These are phyloP conservation scores for Chaetomiaceae sp. DNA, from an alignment of 2,329 filamentous ascomycete species.

Conservation along the genomic window DNA sequence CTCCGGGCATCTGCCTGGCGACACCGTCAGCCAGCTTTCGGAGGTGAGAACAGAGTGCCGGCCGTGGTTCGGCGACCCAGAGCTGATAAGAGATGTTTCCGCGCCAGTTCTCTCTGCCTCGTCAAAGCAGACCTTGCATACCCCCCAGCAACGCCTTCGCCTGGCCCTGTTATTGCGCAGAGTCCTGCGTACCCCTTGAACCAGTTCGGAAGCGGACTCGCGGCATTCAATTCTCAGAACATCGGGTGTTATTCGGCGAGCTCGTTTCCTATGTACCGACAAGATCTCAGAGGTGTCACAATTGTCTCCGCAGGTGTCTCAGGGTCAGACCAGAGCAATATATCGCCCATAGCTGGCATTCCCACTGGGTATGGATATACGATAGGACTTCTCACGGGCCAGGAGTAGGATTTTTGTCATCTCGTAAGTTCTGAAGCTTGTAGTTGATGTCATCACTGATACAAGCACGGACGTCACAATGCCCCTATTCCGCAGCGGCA, in stretches of 20 bases:
- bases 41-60: constrained; percentile 2
- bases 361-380: constrained; percentile 6
- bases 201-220: constrained; percentile 4
- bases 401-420: neutral
- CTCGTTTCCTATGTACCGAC: constrained; percentile 2
- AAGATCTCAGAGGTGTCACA: neutral
- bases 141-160: neutral
- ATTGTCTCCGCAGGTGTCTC: neutral
- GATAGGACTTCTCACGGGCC: neutral
- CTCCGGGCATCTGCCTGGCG: neutral
- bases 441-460: no score
- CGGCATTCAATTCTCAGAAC: neutral
- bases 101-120: constrained; percentile 5
- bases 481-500: neutral
- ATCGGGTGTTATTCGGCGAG: constrained; percentile 7
- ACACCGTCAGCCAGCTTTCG: neutral
- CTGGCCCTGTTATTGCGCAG: neutral
- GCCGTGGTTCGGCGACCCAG: neutral
- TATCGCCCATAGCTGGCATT: constrained; percentile 2
- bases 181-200: neutral
- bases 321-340: neutral
- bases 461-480: neutral
- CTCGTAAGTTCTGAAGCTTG: neutral
- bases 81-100: neutral
- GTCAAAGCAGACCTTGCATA: constrained; percentile 8